These are phyloP conservation scores for Salix udensis DNA, from an alignment of 345 rosid genomes.

Conservation along the genomic window DNA sequence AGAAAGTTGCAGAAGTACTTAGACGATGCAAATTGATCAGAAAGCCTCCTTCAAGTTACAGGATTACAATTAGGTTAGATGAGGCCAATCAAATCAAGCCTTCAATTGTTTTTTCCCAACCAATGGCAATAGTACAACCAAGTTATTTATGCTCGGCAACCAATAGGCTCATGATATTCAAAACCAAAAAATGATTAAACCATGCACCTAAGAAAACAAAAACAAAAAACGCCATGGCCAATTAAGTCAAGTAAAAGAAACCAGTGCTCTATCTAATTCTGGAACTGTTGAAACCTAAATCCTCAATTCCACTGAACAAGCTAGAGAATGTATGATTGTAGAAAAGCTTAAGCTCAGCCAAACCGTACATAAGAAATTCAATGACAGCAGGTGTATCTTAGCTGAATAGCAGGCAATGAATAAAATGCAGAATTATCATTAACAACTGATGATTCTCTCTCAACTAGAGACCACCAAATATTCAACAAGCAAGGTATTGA, in stretches of 20 bases:
- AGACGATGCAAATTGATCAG: neutral
- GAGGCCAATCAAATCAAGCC: neutral
- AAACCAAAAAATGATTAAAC: neutral
- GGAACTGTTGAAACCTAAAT: conserved; percentile 40
- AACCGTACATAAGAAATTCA: no score
- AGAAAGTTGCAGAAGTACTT: neutral
- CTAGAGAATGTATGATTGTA: no score
- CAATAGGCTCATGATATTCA: neutral
- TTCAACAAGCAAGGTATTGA: no score
- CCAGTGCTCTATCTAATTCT: conserved; percentile 69
- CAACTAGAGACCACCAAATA: no score
- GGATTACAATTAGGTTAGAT: neutral
- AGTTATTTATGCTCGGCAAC: neutral
- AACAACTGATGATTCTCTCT: no score
- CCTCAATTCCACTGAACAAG: no score
- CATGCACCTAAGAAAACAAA: conserved; percentile 9
- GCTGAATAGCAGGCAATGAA: no score
- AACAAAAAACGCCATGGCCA: conserved; percentile 32
- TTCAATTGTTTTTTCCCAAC: neutral
- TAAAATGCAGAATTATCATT: no score
- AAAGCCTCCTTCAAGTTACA: neutral
- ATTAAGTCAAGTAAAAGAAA: conserved; percentile 32
- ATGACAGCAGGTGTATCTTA: no score
- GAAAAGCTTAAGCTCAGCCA: no score
- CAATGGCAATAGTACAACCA: neutral